phyloP scores from a whole-genome alignment of 2,329 filamentous ascomycete species.

The Ophiosphaerella narmari region DNA sequence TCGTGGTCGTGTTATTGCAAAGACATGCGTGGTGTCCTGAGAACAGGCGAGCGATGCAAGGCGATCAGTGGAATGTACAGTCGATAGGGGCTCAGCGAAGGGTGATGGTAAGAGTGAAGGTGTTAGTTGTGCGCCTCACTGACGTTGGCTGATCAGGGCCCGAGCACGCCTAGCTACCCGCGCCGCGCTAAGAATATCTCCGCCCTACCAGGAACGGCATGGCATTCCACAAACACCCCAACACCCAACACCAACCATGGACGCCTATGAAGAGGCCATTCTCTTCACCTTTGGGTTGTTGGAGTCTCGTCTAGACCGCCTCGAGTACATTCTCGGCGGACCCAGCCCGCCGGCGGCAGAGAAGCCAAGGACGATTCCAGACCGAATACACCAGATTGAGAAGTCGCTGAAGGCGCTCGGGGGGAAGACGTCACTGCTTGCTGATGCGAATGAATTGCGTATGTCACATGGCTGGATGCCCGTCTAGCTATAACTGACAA shows the following conservation, averaged over 20 bases:
- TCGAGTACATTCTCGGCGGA: constrained; percentile 51
- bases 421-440: constrained; percentile 45
- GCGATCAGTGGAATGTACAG: background rate
- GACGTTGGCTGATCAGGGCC: constrained; percentile 12
- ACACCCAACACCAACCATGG: constrained; percentile 32
- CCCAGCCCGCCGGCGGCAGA: constrained; percentile 22
- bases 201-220: constrained; percentile 21
- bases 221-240: constrained; percentile 16
- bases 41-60: background rate
- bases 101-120: constrained; percentile 4
- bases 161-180: background rate
- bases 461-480: background rate
- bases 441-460: constrained; percentile 48
- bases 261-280: constrained; percentile 46
- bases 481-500: constrained; percentile 14
- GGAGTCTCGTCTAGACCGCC: constrained; percentile 50
- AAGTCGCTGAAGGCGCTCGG: constrained; percentile 46
- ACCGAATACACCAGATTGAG: constrained; percentile 46
- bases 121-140: constrained; percentile 8
- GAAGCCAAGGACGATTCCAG: constrained; percentile 34
- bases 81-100: background rate
- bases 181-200: constrained; percentile 19
- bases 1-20: constrained; percentile 25
- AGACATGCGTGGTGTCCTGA: constrained; percentile 24
- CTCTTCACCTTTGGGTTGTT: constrained; percentile 51